Percentiles rank a stretch among this genome's conserved stretches.
Evolutionary conservation across 1,139 yeast species (phyloP).

Genomic region (Candida sp.): DNA sequence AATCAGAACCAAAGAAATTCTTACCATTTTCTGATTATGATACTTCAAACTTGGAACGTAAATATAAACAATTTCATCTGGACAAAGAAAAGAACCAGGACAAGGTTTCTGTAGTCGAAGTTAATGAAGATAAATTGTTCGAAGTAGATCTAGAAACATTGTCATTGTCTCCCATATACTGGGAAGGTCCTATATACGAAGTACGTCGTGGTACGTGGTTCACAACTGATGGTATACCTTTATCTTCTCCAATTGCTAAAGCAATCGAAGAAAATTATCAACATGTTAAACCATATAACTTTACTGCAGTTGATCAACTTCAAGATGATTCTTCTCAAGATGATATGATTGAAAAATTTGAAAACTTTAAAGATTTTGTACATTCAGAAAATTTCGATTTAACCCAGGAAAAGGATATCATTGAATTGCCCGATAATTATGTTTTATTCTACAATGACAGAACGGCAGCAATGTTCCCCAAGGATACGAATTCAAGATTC

Average conservation of each 20-base stretch:
- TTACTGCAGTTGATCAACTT: slow-evolving; percentile 11
- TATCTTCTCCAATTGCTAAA: slow-evolving; percentile 47
- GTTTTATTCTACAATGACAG: slow-evolving; percentile 30
- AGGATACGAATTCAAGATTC: slow-evolving; percentile 26
- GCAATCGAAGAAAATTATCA: slow-evolving; percentile 59
- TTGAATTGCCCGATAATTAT: slow-evolving; percentile 26
- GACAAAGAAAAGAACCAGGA: not conserved
- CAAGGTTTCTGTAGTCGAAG: slow-evolving; percentile 35
- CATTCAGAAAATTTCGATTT: slow-evolving; percentile 10
- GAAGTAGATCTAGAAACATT: slow-evolving; percentile 60
- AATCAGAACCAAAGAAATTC: slow-evolving; percentile 55
- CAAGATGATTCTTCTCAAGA: slow-evolving; percentile 8
- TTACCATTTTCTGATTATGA: slow-evolving; percentile 68
- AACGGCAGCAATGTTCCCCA: slow-evolving; percentile 38
- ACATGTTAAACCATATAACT: slow-evolving; percentile 27
- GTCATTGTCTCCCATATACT: slow-evolving; percentile 67
- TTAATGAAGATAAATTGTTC: slow-evolving; percentile 79
- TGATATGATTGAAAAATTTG: slow-evolving; percentile 21
- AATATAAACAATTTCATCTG: slow-evolving; percentile 24
- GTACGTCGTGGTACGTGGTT: slow-evolving; percentile 91
- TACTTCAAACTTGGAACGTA: slow-evolving; percentile 55
- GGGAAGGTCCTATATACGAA: slow-evolving; percentile 88
- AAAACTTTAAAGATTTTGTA: slow-evolving; percentile 9
- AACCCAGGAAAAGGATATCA: slow-evolving; percentile 25
- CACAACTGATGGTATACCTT: slow-evolving; percentile 56